Conservation (phyloP, 1,284 basidiomycete species). For the Austroboletus rostrupii region DNA sequence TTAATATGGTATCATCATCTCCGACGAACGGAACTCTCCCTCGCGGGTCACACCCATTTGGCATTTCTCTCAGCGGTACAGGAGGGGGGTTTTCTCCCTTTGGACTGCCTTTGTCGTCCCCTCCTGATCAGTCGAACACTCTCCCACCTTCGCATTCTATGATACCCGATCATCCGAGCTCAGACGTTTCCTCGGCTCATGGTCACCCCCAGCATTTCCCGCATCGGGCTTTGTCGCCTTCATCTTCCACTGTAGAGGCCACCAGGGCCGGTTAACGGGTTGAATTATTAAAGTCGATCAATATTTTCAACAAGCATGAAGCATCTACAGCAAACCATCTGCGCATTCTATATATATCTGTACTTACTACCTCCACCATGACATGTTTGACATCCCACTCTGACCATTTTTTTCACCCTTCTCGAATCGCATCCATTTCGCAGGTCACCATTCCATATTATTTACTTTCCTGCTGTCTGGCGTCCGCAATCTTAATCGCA, state of each 20-base stretch:
- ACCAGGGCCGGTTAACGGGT: conserved; percentile 41
- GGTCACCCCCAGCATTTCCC: conserved; percentile 43
- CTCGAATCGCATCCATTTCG: conserved; percentile 28
- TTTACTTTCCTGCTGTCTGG: conserved; percentile 24
- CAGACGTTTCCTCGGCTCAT: conserved; percentile 43
- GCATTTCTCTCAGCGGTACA: conserved; percentile 26
- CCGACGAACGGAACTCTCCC: conserved; percentile 32
- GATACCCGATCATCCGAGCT: conserved; percentile 58
- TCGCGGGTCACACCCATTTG: conserved; percentile 31
- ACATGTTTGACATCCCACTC: conserved; percentile 34
- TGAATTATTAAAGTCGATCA: conserved; percentile 36
- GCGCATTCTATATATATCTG: conserved; percentile 39
- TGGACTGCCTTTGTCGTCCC: conserved; percentile 44
- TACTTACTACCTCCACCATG: conserved; percentile 33
- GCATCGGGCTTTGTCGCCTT: conserved; percentile 45
- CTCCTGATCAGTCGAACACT: conserved; percentile 32
- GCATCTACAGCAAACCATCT: conserved; percentile 38
- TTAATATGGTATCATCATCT: conserved; percentile 34
- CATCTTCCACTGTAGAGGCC: conserved; percentile 55
- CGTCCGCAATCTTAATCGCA: conserved; percentile 31
- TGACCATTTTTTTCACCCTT: conserved; percentile 15
- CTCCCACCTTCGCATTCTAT: conserved; percentile 42
- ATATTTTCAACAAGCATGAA: conserved; percentile 37
- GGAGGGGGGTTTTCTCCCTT: conserved; percentile 57
- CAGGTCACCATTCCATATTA: conserved; percentile 30